phyloP scores from a whole-genome alignment of 1,139 yeast genomes.

The Nakaseomyces nivariensis region DNA sequence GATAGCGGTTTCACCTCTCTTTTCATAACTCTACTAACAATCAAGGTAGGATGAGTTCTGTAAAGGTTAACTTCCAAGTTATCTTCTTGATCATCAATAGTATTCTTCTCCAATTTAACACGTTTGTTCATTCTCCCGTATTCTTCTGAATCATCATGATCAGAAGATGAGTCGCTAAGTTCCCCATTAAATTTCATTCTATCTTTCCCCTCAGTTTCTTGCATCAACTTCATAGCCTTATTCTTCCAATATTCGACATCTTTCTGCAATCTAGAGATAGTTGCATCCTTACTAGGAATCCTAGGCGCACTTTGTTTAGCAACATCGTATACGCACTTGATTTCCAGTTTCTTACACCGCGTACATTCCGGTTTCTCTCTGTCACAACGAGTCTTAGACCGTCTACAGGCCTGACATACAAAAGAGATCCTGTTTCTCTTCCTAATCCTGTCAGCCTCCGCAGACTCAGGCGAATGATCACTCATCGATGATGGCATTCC shows the following conservation, averaged over 20 bases:
- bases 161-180: background rate
- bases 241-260: constrained; percentile 22
- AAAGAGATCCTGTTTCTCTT: constrained; percentile 21
- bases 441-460: constrained; percentile 1
- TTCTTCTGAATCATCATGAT: background rate
- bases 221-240: constrained; percentile 11
- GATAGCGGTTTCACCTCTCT: constrained; percentile 27
- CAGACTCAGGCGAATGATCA: background rate
- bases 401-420: constrained; percentile 23
- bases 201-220: background rate
- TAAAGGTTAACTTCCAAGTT: constrained; percentile 16
- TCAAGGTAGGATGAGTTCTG: constrained; percentile 20
- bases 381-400: constrained; percentile 23
- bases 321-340: constrained; percentile 21
- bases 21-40: constrained; percentile 23
- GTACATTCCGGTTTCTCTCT: constrained; percentile 21
- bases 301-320: constrained; percentile 21
- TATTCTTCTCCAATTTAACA: background rate
- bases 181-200: background rate
- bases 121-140: background rate
- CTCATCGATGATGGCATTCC: background rate
- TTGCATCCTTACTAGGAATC: constrained; percentile 24
- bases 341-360: constrained; percentile 16
- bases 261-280: constrained; percentile 18
- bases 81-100: background rate